Base-by-base conservation (phyloP, 192 early-diverging fungal genomes). In the Chytriomyces sp. region DNA sequence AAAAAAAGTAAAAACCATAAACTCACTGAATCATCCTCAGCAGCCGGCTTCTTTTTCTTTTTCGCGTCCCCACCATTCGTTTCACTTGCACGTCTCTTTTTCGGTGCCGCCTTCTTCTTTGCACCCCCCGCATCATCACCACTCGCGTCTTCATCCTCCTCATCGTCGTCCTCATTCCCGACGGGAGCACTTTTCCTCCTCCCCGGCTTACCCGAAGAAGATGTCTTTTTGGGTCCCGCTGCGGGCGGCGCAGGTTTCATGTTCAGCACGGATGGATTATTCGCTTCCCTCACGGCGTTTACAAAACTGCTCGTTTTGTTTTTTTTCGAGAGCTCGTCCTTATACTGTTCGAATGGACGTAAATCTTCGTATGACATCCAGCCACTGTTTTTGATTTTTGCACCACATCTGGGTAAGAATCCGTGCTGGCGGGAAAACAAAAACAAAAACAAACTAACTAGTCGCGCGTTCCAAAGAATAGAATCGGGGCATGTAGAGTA, bases 401-500 rank as follows among this genome's bases (percentile, higher is more conserved):
- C 61, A 20, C 13, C 16, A 20, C 16, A 57, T 5, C 13, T 57
- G 53, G 16, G 53, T 57, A 20, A n/a, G 53, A 13, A 57, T 57
- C 53, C 13, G 53, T 57, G 53, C 3, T 13, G 53, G 53, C 16
- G 53, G 16, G 20, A 57, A 28, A 44, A 11, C 35, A 26, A 61
- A 48, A 64, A 64, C n/a, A 26, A 11, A 50, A 28, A 20, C 23
- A 50, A 16, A 77, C 61, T 10, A 0, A 78, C 77, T 78, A 78
- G 61, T 78, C 77, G 24, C 68, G 67, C 6, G 77, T 71, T 26
- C 77, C 77, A 48, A 20, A 78, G 43, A 78, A 78, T 5, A 61
- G 59, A 43, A 78, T 70, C 7, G 77, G 77, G 8, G 43, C 7
- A 53, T 62, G 45, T 24, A 23, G 48, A 48, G 79, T 82, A 61